Evolutionary conservation across 1,284 basidiomycete genomes (phyloP), one percentile per base, ranked within the genome.

Genomic region (Violaceomyces palustris): DNA sequence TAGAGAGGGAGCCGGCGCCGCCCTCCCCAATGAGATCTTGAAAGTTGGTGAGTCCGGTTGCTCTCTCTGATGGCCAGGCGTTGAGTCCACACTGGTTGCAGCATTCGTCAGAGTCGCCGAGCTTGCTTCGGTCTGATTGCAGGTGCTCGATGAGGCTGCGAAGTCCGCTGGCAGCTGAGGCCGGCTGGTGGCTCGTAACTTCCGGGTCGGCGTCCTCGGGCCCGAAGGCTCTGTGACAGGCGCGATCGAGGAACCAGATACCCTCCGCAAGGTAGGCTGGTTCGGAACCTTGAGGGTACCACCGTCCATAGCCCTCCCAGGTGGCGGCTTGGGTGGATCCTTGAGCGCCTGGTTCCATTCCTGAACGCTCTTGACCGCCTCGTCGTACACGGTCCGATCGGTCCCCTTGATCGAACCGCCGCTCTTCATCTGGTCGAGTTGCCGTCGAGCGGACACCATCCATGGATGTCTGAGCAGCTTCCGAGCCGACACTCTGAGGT

Each of bases 271-370:
- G n/a, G n/a, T n/a, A n/a, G n/a, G n/a, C n/a, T n/a, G n/a, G n/a
- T n/a, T n/a, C n/a, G n/a, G n/a, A n/a, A n/a, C n/a, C n/a, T n/a
- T n/a, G n/a, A n/a, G n/a, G n/a, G n/a, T n/a, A n/a, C n/a, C n/a
- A n/a, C n/a, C n/a, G n/a, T n/a, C n/a, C n/a, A n/a, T n/a, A n/a
- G n/a, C n/a, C n/a, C n/a, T n/a, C n/a, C n/a, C n/a, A n/a, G n/a
- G n/a, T n/a, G n/a, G n/a, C n/a, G n/a, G n/a, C n/a, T n/a, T 12
- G 6, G 75, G 81, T 61, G 72, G 89, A 86, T 91, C 77, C 85
- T 91, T 68, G 43, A 98, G 76, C 0, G 91, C 91, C 72, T 96
- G 88, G 66, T 98, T 98, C 92, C 92, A 98, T 74, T 96, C 88
- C 75, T 94, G 91, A 17, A 98, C 93, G 64, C 87, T 85, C 69